Conservation (phyloP, 2,329 filamentous ascomycete genomes). For the Didymella pinodella region DNA sequence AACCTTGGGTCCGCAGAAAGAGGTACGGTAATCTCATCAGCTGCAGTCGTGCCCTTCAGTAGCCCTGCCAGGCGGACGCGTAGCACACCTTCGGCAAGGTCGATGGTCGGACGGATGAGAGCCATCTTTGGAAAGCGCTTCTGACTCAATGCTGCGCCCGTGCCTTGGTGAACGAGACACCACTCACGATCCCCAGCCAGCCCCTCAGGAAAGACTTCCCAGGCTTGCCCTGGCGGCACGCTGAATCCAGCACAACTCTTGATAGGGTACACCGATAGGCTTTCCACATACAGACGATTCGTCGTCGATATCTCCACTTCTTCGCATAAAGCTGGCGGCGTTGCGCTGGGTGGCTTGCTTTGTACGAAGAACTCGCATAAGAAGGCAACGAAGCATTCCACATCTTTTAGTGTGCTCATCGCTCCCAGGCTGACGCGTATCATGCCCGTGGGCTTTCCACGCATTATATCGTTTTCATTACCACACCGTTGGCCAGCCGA, state of each 20-base stretch:
- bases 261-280: slow-evolving; percentile 78
- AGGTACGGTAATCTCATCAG: slow-evolving; percentile 57
- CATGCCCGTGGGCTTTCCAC: slow-evolving; percentile 86
- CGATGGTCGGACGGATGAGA: slow-evolving; percentile 76
- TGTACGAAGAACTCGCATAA: slow-evolving; percentile 60
- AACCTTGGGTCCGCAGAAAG: slow-evolving; percentile 72
- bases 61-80: slow-evolving; percentile 63
- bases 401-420: slow-evolving; percentile 82
- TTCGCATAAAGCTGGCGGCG: slow-evolving; percentile 32
- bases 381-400: slow-evolving; percentile 75
- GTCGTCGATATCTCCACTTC: slow-evolving; percentile 38
- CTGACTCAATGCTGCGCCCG: slow-evolving; percentile 83
- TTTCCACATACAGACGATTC: slow-evolving; percentile 55
- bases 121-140: slow-evolving; percentile 91
- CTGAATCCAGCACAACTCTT: slow-evolving; percentile 89
- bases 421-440: slow-evolving; percentile 87
- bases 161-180: slow-evolving; percentile 89
- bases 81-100: slow-evolving; percentile 73
- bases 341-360: slow-evolving; percentile 18
- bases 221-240: slow-evolving; percentile 69
- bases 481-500: slow-evolving; percentile 86
- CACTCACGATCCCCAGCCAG: slow-evolving; percentile 95
- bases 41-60: slow-evolving; percentile 42
- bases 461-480: slow-evolving; percentile 79
- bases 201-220: slow-evolving; percentile 83